A percentile compares a stretch with the other conserved stretches of the same genome.
Conservation (phyloP, 495 filamentous ascomycete genomes). For the Penicillium arizonense region DNA sequence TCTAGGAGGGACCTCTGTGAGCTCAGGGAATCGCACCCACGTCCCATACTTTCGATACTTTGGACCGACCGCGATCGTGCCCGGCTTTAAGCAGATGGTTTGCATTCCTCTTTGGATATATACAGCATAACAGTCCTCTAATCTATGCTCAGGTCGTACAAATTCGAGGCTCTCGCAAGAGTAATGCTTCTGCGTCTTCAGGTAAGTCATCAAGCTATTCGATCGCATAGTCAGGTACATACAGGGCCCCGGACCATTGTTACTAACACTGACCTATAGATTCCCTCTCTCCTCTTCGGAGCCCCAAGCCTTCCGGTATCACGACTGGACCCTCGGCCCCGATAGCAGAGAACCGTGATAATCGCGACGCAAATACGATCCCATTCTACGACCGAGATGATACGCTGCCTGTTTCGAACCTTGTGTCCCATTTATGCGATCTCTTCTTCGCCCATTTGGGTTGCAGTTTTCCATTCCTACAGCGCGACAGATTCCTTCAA, state of each 20-base stretch:
- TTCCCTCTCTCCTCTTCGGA: slow-evolving; percentile 35
- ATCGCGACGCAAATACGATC: slow-evolving; percentile 61
- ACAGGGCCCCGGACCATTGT: background rate
- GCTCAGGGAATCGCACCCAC: slow-evolving; percentile 53
- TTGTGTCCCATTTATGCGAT: slow-evolving; percentile 72
- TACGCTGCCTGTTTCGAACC: slow-evolving; percentile 59
- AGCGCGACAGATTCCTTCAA: slow-evolving; percentile 63
- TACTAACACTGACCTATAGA: slow-evolving; percentile 15
- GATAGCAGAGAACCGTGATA: slow-evolving; percentile 40
- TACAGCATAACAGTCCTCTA: background rate
- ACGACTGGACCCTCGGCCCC: slow-evolving; percentile 20
- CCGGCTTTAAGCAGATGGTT: slow-evolving; percentile 91
- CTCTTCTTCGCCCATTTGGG: slow-evolving; percentile 77
- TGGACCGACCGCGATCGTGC: slow-evolving; percentile 84
- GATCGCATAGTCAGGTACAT: background rate
- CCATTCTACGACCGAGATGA: slow-evolving; percentile 78
- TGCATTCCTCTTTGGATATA: background rate
- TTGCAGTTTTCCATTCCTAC: slow-evolving; percentile 80
- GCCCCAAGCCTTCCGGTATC: slow-evolving; percentile 29
- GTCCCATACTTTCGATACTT: slow-evolving; percentile 89
- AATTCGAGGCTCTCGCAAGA: slow-evolving; percentile 55
- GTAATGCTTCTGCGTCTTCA: slow-evolving; percentile 49
- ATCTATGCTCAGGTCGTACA: slow-evolving; percentile 51
- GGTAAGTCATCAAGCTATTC: slow-evolving; percentile 23
- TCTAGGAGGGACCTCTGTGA: slow-evolving; percentile 40